Conservation (phyloP, 495 filamentous ascomycete genomes). For the Endocarpon pusillum region DNA sequence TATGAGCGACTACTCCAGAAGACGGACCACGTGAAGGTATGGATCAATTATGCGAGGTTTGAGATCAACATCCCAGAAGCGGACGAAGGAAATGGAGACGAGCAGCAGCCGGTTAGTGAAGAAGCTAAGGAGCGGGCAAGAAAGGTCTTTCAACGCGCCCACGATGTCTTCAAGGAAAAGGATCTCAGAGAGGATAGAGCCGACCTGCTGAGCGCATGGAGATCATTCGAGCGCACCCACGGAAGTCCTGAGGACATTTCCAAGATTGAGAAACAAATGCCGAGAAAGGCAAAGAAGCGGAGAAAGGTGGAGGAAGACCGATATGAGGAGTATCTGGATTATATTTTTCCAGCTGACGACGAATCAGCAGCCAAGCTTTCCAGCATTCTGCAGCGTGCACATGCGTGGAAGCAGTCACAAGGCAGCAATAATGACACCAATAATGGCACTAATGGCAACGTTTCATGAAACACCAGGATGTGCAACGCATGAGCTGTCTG, state of each 20-base stretch:
- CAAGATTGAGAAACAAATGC: slow-evolving; percentile 83
- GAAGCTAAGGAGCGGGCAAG: slow-evolving; percentile 68
- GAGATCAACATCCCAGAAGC: slow-evolving; percentile 73
- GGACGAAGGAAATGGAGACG: slow-evolving; percentile 42
- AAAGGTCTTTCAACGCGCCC: slow-evolving; percentile 68
- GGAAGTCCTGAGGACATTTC: slow-evolving; percentile 63
- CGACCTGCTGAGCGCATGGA: slow-evolving; percentile 78
- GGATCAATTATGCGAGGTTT: slow-evolving; percentile 93
- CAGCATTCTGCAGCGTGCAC: slow-evolving; percentile 67
- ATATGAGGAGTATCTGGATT: slow-evolving; percentile 96
- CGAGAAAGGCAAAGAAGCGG: slow-evolving; percentile 81
- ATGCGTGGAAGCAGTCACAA: slow-evolving; percentile 69
- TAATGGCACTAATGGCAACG: no score
- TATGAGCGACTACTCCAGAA: slow-evolving; percentile 86
- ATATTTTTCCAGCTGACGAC: slow-evolving; percentile 93
- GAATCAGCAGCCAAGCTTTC: slow-evolving; percentile 69
- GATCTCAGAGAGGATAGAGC: slow-evolving; percentile 89
- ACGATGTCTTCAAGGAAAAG: slow-evolving; percentile 79
- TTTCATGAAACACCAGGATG: no score
- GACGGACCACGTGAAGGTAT: slow-evolving; percentile 96
- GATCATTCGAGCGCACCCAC: slow-evolving; percentile 72
- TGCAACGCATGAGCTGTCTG: no score
- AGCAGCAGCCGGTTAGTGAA: slow-evolving; percentile 59
- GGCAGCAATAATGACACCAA: no score
- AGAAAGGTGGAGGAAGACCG: slow-evolving; percentile 86